Base-by-base conservation (phyloP, 331 rosid species). In the Pyrus hybrid region DNA sequence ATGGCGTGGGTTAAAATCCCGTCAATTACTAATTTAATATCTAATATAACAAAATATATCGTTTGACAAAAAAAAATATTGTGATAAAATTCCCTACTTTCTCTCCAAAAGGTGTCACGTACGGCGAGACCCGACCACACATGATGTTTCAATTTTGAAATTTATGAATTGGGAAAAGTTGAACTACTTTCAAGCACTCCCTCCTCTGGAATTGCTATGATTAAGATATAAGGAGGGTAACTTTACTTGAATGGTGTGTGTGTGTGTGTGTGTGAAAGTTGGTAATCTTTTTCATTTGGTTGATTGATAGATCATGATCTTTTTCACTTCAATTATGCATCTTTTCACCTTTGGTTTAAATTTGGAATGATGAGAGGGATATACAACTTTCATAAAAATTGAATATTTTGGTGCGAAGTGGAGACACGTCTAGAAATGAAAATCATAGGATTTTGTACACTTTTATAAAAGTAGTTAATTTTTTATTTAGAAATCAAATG, bases 261-360 rank as follows among this genome's bases (percentile, higher is more conserved):
- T 73, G 70, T 72, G 79, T 18, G 71, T 72, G 75, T 75, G 58
- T 78, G 80, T 60, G 78, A 93, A 86, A 91, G 86, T 83, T 80
- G 28, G 80, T 82, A 56, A 85, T 88, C 93, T 87, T 88, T 79
- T 85, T 72, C 80, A 78, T 84, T 84, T 79, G 85, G 51, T 82
- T 88, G 96, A 91, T 91, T 93, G 93, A 93, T 78, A 77, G 84
- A 89, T 93, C 90, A 91, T 91, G 95, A 88, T 88, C 87, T 83
- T 83, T 88, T 80, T 80, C 80, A 69, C 80, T 80, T 76, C 81
- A 81, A 77, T 83, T 76, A 75, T 35, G 53, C 76, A 72, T 80
- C 79, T 62, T 56, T 83, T 84, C 85, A 79, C 58, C 87, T 83
- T 81, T 86, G 81, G 47, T 86, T 78, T 84, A 86, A 81, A 87